Conservation (phyloP, 345 rosid genomes). For the Sisymbrium irio region DNA sequence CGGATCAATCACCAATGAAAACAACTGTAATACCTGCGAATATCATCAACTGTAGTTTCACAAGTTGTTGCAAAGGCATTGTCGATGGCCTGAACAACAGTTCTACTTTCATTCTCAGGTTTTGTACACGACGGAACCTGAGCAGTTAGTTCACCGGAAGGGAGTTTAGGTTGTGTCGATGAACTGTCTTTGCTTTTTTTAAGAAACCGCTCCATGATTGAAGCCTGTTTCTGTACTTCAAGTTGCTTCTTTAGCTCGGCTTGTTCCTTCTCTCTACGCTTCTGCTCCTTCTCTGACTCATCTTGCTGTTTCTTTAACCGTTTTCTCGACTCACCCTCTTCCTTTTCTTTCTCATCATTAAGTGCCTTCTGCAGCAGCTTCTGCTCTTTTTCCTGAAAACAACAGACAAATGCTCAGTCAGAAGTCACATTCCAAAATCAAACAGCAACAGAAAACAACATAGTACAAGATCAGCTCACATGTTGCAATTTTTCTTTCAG, state of each 20-base stretch:
- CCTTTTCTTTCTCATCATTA: conserved; percentile 60
- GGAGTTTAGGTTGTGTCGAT: conserved; percentile 32
- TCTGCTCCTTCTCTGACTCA: conserved; percentile 70
- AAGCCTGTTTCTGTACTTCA: conserved; percentile 78
- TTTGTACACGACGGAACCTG: conserved; percentile 22
- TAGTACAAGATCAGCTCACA: conserved; percentile 36
- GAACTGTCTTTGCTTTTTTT: conserved; percentile 53
- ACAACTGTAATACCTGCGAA: conserved; percentile 51
- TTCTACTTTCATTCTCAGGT: conserved; percentile 38
- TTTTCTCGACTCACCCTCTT: conserved; percentile 59
- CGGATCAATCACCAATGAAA: background rate
- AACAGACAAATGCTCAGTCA: background rate
- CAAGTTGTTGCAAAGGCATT: conserved; percentile 48
- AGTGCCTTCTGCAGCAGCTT: conserved; percentile 57
- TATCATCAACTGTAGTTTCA: conserved; percentile 44
- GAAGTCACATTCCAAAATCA: background rate
- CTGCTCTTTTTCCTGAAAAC: conserved; percentile 69
- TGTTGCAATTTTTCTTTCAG: conserved; percentile 58
- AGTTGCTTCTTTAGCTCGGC: conserved; percentile 59
- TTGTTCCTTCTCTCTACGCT: conserved; percentile 71
- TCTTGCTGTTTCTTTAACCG: conserved; percentile 70
- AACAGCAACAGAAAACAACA: background rate
- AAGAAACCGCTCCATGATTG: conserved; percentile 83
- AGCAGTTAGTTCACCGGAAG: conserved; percentile 32
- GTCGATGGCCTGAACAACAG: conserved; percentile 56